Evolutionary conservation across 2,329 filamentous ascomycete genomes (phyloP), one percentile per base, ranked within the genome.

Genomic region (Aspergillus eucalypticola): DNA sequence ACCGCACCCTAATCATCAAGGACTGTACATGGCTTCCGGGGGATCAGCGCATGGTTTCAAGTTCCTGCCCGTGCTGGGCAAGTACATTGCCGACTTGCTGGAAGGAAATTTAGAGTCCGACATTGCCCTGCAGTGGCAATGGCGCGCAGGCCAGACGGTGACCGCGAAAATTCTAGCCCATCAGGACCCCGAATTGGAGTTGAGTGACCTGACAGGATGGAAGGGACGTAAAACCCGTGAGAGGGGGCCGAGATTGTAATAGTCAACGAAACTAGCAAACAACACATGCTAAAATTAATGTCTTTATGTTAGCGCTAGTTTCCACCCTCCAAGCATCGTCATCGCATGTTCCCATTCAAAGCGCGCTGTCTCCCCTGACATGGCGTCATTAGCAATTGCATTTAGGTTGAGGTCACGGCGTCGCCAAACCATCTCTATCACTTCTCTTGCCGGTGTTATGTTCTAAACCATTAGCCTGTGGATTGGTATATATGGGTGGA

Each of bases 11-110:
- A 75, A 73, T 17, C 70, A 75, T 5, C 70, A 73, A 53, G 76
- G 77, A 5, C 69, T 81, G 0, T 80, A 77, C 61, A 62, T 81
- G n/a, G 78, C 78, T 0, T 78, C 68, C 0, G 69, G 69, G 13
- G 69, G 69, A 25, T 71, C 69, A 7, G 69, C 69, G 60, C 69
- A 71, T 35, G 69, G 69, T 10, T 71, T 60, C 56, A 71, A 71
- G 54, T 71, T 71, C 60, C 69, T 71, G 60, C 69, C 69, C 1
- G 69, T 71, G 2, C 66, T 71, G n/a, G 69, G 69, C 11, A 71
- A 71, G 42, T 71, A 71, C 19, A 63, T 71, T 51, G 65, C 62
- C 1, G 65, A 71, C 23, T 69, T 71, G 69, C 50, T 71, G 6
- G 69, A 71, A 38, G 69, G 67, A 2, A 63, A 65, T 11, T 21